Evolutionary conservation across 352 stramenopile genomes (phyloP), one percentile per base, ranked within the genome.

Genomic region (Phytopythium kandeliae): DNA sequence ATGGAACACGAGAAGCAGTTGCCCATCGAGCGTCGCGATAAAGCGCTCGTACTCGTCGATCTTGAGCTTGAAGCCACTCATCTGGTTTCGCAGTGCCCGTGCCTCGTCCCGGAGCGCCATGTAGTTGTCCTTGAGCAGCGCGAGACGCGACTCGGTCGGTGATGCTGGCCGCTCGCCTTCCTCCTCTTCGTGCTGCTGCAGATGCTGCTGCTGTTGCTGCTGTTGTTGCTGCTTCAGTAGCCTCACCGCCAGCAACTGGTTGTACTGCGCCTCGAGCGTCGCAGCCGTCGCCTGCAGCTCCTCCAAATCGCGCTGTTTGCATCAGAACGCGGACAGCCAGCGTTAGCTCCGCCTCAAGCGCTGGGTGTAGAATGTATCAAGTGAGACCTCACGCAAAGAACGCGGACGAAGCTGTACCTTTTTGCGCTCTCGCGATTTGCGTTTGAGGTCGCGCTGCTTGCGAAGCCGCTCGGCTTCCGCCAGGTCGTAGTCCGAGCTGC

Each of bases 31-130:
- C 62, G 70, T 69, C 22, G 66, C 66, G 40, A 75, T 75, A 17
- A 75, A 75, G n/a, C 66, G 66, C 48, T 75, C 66, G 37, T 75
- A 75, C 48, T 75, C 62, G 34, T 75, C 66, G 19, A 75, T 61
- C 51, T 75, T 75, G 40, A 67, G 62, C 42, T 75, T 75, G 30
- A 75, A 69, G 11, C 48, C 59, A 10, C 49, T 61, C 59, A 71
- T 75, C 31, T 75, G 66, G 33, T 75, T 62, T 53, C 66, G 66
- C 26, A 75, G 37, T 25, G 71, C 66, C 31, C 71, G 66, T 56
- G 71, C 70, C 47, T 75, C 66, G 38, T 71, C 48, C 34, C 66
- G 62, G 21, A 75, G 53, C 16, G 62, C 38, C 40, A 65, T 61
- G 54, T 75, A 75, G 58, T 69, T 75, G 33, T 71, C 59, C 41